Conservation (phyloP, 345 rosid species). For the Citrus sp. region DNA sequence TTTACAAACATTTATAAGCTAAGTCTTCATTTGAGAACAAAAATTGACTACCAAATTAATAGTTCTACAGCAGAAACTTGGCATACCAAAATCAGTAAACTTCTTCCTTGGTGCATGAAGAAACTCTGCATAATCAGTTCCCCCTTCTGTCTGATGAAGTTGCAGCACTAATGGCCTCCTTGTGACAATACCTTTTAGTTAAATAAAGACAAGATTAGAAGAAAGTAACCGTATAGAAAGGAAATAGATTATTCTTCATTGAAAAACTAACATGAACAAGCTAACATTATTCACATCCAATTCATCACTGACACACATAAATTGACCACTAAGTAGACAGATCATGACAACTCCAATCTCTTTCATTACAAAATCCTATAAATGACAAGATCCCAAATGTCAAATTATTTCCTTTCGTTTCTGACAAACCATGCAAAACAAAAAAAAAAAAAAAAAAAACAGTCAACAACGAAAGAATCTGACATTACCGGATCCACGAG, state of each 20-base stretch:
- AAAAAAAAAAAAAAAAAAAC: no score
- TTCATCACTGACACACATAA: neutral
- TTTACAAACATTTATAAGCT: neutral
- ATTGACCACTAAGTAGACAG: neutral
- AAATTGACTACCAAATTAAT: neutral
- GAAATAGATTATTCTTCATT: neutral
- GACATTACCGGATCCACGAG: slow-evolving; percentile 96
- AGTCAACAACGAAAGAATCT: neutral
- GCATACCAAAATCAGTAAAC: slow-evolving; percentile 77
- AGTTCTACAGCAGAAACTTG: neutral
- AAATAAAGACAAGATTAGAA: neutral
- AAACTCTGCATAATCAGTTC: slow-evolving; percentile 89
- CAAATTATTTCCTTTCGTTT: neutral
- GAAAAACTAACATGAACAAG: neutral
- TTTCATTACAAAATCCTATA: neutral
- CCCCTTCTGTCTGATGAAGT: slow-evolving; percentile 83
- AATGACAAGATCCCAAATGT: slow-evolving; percentile 17
- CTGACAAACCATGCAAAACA: neutral
- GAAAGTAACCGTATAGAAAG: neutral
- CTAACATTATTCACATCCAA: neutral
- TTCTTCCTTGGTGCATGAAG: slow-evolving; percentile 92
- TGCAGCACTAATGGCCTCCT: slow-evolving; percentile 97
- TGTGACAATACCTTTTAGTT: slow-evolving; percentile 74
- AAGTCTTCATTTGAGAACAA: neutral
- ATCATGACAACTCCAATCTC: neutral